Percentiles rank a stretch among this genome's conserved stretches.
These are phyloP conservation scores for Alternaria arbusti DNA, from an alignment of 2,329 filamentous ascomycete genomes.

Conservation along the genomic window DNA sequence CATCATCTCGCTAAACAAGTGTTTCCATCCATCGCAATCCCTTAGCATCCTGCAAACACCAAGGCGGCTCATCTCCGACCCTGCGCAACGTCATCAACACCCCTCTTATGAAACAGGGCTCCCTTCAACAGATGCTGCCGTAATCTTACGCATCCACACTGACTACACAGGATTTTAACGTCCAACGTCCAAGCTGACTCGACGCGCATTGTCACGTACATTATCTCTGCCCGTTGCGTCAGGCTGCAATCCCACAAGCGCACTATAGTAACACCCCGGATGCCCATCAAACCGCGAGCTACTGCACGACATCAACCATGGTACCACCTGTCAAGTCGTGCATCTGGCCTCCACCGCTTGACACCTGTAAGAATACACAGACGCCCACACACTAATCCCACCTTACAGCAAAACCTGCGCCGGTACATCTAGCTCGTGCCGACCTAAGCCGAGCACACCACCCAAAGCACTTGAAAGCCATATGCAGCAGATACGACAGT, in stretches of 20 bases:
- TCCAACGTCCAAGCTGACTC: constrained; percentile 4
- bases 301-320: constrained; percentile 20
- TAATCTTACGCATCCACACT: constrained; percentile 2
- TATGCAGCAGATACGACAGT: background rate
- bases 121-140: background rate
- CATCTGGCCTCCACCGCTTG: background rate
- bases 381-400: background rate
- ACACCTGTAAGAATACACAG: background rate
- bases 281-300: constrained; percentile 5
- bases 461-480: background rate
- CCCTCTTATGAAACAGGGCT: constrained; percentile 3
- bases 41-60: constrained; percentile 5
- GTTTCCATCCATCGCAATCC: background rate
- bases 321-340: background rate
- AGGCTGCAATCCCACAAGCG: constrained; percentile 2
- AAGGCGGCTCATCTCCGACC: constrained; percentile 7
- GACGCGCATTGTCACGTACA: background rate
- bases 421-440: background rate
- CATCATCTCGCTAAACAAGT: constrained; percentile 2
- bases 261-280: background rate
- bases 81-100: constrained; percentile 1
- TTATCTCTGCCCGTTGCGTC: constrained; percentile 2
- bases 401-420: background rate
- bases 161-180: background rate
- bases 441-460: background rate